Percentiles rank a stretch among this genome's conserved stretches.
phyloP scores from a whole-genome alignment of 2,329 filamentous ascomycete genomes.

The Hypoxylon sp. region DNA sequence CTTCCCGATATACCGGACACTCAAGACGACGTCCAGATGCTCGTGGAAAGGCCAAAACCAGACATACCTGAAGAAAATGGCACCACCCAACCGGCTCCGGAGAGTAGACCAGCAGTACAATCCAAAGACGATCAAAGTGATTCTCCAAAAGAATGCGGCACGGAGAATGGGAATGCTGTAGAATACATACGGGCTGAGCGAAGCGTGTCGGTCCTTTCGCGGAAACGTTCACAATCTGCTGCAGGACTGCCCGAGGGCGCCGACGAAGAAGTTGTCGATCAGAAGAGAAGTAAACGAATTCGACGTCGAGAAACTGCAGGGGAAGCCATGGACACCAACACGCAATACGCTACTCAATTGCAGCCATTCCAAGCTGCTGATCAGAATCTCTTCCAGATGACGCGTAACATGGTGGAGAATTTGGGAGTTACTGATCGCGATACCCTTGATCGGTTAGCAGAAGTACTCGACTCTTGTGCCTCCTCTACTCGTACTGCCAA shows the following conservation, averaged over 20 bases:
- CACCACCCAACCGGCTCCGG: slow-evolving; percentile 12
- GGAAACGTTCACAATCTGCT: slow-evolving; percentile 74
- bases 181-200: slow-evolving; percentile 56
- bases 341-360: slow-evolving; percentile 68
- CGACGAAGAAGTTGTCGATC: slow-evolving; percentile 71
- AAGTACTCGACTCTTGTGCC: slow-evolving; percentile 68
- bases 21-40: slow-evolving; percentile 48
- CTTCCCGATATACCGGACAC: slow-evolving; percentile 56
- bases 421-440: slow-evolving; percentile 67
- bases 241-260: slow-evolving; percentile 70
- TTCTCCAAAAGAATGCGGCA: slow-evolving; percentile 55
- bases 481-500: slow-evolving; percentile 67
- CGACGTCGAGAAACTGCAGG: slow-evolving; percentile 73
- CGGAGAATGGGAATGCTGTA: slow-evolving; percentile 51
- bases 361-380: slow-evolving; percentile 71
- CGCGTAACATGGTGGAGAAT: slow-evolving; percentile 69
- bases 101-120: slow-evolving; percentile 33
- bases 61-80: slow-evolving; percentile 29
- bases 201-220: slow-evolving; percentile 61
- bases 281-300: slow-evolving; percentile 76
- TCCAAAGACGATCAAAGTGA: slow-evolving; percentile 58
- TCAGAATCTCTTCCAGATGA: slow-evolving; percentile 69
- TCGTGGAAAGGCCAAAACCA: slow-evolving; percentile 47
- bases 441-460: slow-evolving; percentile 62
- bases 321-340: slow-evolving; percentile 67